Evolutionary conservation across 2,329 filamentous ascomycete genomes (phyloP), one percentile per base, ranked within the genome.

Genomic region (Diaporthe vaccinii): DNA sequence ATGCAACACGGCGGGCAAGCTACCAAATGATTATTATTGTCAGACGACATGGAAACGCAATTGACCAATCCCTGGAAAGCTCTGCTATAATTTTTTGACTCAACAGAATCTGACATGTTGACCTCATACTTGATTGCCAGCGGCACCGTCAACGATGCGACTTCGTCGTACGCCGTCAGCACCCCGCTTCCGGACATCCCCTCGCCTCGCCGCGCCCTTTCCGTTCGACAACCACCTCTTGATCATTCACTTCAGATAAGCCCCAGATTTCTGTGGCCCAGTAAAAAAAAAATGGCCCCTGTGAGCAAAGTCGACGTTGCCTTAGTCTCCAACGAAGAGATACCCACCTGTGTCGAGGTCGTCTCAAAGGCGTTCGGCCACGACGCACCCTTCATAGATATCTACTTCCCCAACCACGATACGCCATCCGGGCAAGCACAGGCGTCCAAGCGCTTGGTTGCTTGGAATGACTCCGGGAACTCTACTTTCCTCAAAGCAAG

Each of bases 121-220:
- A 15, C 6, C 17, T 34, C 12, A 36, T n/a, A 12, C 34, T 9
- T 41, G 9, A 36, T 14, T 67, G 20, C 9, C 20, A n/a, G 28
- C 28, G 20, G 28, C 44, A 53, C 12, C 8, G 2, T 36, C 28
- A 67, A 31, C n/a, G 4, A 36, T 25, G 22, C 28, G n/a, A 22
- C 28, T 36, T 67, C 9, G 10, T n/a, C 14, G 8, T 17, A 8
- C 31, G 2, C 31, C 25, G 62, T 68, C 62, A 68, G 62, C 62
- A 68, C 62, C 62, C 62, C 62, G 62, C 44, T 68, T 68, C 51
- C 46, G 62, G 22, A 53, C 62, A 68, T 36, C 12, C 20, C 20
- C 62, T 65, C 34, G 34, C 34, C 34, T 34, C 39, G 39, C 28
- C 6, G 44, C 46, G 22, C 31, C 28, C 12, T 39, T 15, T 46